Evolutionary conservation across 202 grass and related monocot genomes (phyloP).

Genomic region (Elaeis oleifera): DNA sequence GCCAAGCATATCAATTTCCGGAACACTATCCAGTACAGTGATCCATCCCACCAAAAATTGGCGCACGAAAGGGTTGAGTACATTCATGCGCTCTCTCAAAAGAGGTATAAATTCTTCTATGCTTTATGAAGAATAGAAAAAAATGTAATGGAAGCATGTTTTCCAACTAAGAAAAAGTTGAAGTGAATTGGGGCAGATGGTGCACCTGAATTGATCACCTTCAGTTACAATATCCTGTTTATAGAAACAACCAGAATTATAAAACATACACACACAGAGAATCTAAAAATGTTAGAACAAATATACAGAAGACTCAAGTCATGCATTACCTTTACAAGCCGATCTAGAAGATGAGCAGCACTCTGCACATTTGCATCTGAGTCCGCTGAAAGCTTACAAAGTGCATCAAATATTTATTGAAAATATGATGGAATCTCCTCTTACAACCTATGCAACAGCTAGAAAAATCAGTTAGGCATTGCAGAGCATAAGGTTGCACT

Average conservation of each 20-base stretch:
- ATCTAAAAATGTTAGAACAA: neutral
- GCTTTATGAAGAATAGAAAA: constrained; percentile 50
- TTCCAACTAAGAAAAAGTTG: constrained; percentile 6
- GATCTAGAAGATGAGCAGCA: constrained; percentile 99
- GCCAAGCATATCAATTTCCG: constrained; percentile 99
- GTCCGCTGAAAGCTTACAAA: constrained; percentile 96
- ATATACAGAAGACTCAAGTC: neutral
- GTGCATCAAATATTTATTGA: constrained; percentile 95
- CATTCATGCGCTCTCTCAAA: constrained; percentile 98
- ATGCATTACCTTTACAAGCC: constrained; percentile 73
- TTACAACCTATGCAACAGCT: constrained; percentile 59
- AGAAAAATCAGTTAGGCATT: too few species aligned
- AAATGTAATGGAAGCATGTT: constrained; percentile 15
- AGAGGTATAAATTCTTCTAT: constrained; percentile 99
- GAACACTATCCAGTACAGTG: constrained; percentile 95
- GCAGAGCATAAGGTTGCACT: too few species aligned
- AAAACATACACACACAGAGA: too few species aligned
- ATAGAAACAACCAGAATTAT: constrained; percentile 4
- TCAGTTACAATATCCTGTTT: constrained; percentile 93
- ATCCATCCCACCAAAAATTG: constrained; percentile 99
- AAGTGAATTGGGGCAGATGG: constrained; percentile 5
- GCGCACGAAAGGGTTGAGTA: constrained; percentile 87
- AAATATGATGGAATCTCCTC: constrained; percentile 91
- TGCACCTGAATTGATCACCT: constrained; percentile 95
- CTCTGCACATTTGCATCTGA: constrained; percentile 97